Evolutionary conservation across 2,329 filamentous ascomycete genomes (phyloP), one percentile per base, ranked within the genome.

Genomic region (Diaporthe velutina): DNA sequence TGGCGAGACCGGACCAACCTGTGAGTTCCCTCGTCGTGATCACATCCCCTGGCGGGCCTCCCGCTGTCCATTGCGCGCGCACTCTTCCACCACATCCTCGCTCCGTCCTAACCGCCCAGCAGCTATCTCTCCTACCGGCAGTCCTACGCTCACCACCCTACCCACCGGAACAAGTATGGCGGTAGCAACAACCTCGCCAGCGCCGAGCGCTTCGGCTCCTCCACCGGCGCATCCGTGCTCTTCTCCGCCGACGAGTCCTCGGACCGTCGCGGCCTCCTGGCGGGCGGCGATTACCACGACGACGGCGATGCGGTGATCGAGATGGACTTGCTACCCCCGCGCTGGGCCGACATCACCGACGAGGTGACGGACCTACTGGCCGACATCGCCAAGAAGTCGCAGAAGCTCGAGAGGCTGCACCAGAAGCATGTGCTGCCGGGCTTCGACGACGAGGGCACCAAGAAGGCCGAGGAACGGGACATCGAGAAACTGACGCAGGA

Each of bases 1-100:
- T 99, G 96, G 96, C 95, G 97, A 88, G 97, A 99, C 90, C 94
- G 97, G 86, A 99, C 97, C 80, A 99, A 98, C 84, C 94, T 99
- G 95, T 98, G 92, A 80, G 91, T 82, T n/a, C 77, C 75, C 35
- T 33, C 15, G n/a, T 8, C 15, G 48, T n/a, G n/a, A n/a, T 10
- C 25, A 28, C 45, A 15, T 42, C 38, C 61, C 25, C 28, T 42
- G 28, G n/a, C 13, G 54, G 17, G 25, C 52, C 42, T 19, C n/a
- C 17, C 12, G 9, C 60, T 30, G 1, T 2, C 64, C 22, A 28
- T 48, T 77, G 77, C 76, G 78, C n/a, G 30, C n/a, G 30, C 77
- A n/a, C 58, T 17, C 15, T 4, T 17, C 25, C 52, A 15, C 13
- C n/a, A 4, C 42, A 33, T 71, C 33, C 57, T 19, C 60, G 13